These are phyloP conservation scores for Cucumis melo DNA, from an alignment of 306 rosid species.

Conservation along the genomic window DNA sequence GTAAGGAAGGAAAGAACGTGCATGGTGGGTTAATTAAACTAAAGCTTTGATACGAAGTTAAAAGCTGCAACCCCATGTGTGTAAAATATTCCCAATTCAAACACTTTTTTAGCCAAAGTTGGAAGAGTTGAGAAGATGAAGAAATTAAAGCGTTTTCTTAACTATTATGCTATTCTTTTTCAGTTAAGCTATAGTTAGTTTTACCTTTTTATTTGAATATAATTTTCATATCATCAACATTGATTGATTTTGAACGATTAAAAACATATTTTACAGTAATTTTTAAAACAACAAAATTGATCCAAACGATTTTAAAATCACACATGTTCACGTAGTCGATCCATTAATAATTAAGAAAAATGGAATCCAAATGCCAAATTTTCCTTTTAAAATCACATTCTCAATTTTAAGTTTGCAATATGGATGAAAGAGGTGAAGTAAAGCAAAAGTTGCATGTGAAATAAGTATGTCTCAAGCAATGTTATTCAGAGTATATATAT, in stretches of 20 bases:
- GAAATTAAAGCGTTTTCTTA: neutral
- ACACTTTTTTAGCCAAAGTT: neutral
- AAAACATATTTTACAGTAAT: no score
- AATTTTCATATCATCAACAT: no score
- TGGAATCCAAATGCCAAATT: neutral
- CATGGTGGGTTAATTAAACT: neutral
- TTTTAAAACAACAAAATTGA: no score
- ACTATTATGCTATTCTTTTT: no score
- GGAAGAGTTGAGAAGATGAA: neutral
- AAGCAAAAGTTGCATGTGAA: slow-evolving; percentile 12
- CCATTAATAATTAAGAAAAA: neutral
- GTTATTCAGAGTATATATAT: neutral
- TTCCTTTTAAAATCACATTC: neutral
- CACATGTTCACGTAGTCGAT: no score
- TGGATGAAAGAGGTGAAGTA: slow-evolving; percentile 16
- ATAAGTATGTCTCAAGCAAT: slow-evolving; percentile 28
- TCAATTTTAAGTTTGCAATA: no score
- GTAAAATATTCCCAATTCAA: neutral
- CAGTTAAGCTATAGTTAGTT: no score
- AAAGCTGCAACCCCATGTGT: slow-evolving; percentile 6
- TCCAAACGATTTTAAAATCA: no score
- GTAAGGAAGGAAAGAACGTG: neutral
- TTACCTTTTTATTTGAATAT: no score
- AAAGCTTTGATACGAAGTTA: neutral
- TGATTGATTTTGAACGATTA: no score